Evolutionary conservation across 208 protist species (phyloP), one percentile per base, ranked within the genome.

Genomic region (Trypanosoma melophagium): DNA sequence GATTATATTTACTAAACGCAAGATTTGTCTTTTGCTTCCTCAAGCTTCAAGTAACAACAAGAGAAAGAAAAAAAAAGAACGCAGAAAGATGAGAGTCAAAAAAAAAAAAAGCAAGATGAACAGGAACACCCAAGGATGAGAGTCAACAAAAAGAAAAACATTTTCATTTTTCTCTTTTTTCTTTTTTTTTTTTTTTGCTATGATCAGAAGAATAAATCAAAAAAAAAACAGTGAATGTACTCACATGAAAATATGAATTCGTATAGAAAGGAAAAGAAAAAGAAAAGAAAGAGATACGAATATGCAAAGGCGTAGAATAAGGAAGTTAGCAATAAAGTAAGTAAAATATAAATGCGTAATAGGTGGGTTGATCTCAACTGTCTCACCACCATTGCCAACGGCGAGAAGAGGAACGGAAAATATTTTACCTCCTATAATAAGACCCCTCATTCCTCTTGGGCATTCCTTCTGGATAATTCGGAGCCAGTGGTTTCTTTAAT

Each of bases 401-500:
- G 42, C 7, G 24, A 54, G 1, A 67, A 51, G 12, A 12, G 42
- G 7, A 42, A 59, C 38, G 47, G 8, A 55, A 14, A 52, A 10
- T 14, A 17, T 41, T 41, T 28, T 21, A 22, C 21, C 53, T 52
- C 28, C 1, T 14, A 0, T n/a, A 4, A 25, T 35, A 5, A 7
- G 28, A 7, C 5, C 5, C 28, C 1, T 35, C 28, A 35, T 35
- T 35, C 28, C 28, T 35, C 28, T 35, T 35, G 28, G 28, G 28
- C 5, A 35, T 5, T 35, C 28, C 28, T 35, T 16, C 40, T 0
- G 21, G 9, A 28, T 13, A 28, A 31, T 52, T 45, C 8, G 8
- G 59, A 54, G 0, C 17, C 73, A 40, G 83, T 88, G 8, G 74
- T 57, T 0, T 77, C 71, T 66, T 78, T 76, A 66, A 93, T 90